Evolutionary conservation across 306 rosid genomes (phyloP).

Genomic region (Vicia sativa): DNA sequence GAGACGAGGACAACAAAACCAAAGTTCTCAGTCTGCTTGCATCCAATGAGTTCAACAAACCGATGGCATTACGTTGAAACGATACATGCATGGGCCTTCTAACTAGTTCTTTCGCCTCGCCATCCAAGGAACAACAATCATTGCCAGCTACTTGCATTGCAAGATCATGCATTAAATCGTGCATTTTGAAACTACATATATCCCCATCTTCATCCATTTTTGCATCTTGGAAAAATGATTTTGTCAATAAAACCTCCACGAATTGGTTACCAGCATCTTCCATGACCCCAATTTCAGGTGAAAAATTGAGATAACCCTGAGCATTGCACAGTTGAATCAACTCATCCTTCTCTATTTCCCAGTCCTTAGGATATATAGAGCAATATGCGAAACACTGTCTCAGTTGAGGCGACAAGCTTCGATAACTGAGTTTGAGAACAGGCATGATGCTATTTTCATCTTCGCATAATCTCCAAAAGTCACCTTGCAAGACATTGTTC

Average conservation of each 20-base stretch:
- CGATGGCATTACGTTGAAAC: neutral
- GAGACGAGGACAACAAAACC: neutral
- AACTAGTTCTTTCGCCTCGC: neutral
- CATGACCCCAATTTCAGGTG: neutral
- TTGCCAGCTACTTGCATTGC: conserved; percentile 1
- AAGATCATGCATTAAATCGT: conserved; percentile 4
- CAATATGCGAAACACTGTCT: conserved; percentile 13
- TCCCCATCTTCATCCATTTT: neutral
- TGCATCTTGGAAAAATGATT: neutral
- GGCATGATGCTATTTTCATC: neutral
- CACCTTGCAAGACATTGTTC: conserved; percentile 11
- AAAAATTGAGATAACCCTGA: neutral
- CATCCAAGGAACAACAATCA: neutral
- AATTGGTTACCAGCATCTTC: conserved; percentile 8
- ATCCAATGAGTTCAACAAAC: neutral
- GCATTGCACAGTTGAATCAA: conserved; percentile 8
- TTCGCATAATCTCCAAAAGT: neutral
- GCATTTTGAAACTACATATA: conserved; percentile 2
- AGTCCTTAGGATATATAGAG: conserved; percentile 12
- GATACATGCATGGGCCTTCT: conserved; percentile 5
- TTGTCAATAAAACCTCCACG: neutral
- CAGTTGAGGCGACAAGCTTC: neutral
- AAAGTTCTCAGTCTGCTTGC: neutral
- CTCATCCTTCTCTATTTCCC: conserved; percentile 1
- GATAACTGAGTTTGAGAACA: conserved; percentile 20